phyloP scores from a whole-genome alignment of 345 rosid genomes.

The Salix caprea region DNA sequence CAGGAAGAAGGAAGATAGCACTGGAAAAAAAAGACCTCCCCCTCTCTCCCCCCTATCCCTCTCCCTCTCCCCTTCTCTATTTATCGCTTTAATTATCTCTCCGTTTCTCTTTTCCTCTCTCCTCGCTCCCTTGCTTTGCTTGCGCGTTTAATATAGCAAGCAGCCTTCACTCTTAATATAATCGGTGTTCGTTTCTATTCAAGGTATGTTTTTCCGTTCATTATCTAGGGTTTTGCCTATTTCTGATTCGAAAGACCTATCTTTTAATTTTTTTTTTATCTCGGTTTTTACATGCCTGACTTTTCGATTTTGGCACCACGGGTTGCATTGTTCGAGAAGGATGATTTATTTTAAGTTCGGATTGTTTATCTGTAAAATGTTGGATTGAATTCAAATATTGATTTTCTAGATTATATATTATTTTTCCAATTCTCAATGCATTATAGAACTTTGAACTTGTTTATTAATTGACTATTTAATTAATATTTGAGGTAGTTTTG shows the following conservation, averaged over 20 bases:
- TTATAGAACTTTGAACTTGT: background rate
- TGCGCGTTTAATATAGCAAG: background rate
- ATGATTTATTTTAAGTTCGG: background rate
- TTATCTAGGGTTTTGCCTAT: constrained; percentile 10
- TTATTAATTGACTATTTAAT: background rate
- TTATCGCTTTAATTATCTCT: background rate
- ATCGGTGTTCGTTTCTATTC: background rate
- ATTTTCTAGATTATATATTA: background rate
- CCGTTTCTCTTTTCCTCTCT: background rate
- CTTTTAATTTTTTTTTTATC: background rate
- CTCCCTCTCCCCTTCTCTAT: too few relatives aligned
- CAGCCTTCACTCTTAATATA: background rate
- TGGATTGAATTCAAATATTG: background rate
- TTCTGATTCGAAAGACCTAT: background rate
- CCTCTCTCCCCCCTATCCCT: too few relatives aligned
- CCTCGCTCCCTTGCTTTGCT: background rate
- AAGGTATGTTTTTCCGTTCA: constrained; percentile 2
- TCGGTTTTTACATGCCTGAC: background rate
- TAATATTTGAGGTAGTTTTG: background rate
- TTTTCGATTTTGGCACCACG: background rate
- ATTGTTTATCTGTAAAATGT: background rate
- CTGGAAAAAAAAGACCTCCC: background rate
- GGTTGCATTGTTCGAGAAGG: constrained; percentile 1
- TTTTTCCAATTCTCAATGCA: background rate
- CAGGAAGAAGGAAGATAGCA: background rate